Percentiles rank a stretch among this genome's conserved stretches.
Evolutionary conservation across 2,329 filamentous ascomycete species (phyloP).

Genomic region (Penicillium freii): DNA sequence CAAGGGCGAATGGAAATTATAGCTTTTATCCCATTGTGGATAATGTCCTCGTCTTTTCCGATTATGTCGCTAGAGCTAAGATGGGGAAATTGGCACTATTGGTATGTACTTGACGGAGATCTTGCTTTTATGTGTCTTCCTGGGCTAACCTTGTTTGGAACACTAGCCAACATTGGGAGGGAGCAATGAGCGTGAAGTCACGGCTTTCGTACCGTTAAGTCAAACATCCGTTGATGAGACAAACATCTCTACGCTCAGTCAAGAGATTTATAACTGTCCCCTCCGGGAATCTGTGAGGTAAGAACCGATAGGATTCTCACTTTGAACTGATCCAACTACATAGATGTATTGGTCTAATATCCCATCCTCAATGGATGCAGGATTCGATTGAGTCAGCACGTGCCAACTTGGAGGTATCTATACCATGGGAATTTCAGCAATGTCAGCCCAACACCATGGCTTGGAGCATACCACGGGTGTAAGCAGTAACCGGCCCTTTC

Average conservation of each 20-base stretch:
- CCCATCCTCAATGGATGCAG: not conserved
- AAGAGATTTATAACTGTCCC: not conserved
- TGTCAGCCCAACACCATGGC: constrained; percentile 39
- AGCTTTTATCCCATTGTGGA: constrained; percentile 8
- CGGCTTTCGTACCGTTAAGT: not conserved
- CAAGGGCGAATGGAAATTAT: not conserved
- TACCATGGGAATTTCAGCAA: constrained; percentile 45
- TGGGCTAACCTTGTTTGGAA: not conserved
- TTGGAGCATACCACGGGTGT: constrained; percentile 44
- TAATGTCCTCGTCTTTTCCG: constrained; percentile 7
- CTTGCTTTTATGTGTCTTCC: too few species aligned
- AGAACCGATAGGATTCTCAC: not conserved
- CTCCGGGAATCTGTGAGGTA: not conserved
- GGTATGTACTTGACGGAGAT: not conserved
- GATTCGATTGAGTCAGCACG: constrained; percentile 1
- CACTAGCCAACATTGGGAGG: constrained; percentile 8
- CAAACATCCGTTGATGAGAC: not conserved
- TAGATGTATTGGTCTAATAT: not conserved
- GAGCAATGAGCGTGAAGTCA: not conserved
- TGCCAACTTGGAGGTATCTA: constrained; percentile 41
- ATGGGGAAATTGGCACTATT: constrained; percentile 5
- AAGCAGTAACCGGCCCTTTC: constrained; percentile 14
- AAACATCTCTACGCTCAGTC: not conserved
- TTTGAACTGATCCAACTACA: not conserved
- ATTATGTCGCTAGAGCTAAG: constrained; percentile 4